Base-by-base conservation (phyloP, 345 rosid genomes). In the Zanthoxylum bungeanum region DNA sequence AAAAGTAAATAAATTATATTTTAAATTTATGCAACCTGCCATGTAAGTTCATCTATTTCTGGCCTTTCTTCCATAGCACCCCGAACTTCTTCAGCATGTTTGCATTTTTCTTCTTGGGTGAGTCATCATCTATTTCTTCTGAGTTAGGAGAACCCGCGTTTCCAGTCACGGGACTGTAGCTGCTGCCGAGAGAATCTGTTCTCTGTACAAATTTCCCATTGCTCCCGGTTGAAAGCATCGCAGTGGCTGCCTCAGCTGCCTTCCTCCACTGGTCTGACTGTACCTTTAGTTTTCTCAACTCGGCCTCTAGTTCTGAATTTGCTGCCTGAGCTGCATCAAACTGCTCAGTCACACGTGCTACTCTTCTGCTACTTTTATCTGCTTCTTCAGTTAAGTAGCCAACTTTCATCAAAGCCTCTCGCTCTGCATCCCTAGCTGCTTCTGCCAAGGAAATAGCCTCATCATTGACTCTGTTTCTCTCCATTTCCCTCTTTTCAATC, bases 241-340 rank as follows among this genome's bases (percentile, higher is more conserved):
- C 72, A 34, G 99, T 88, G 0, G 99, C 99, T 11, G 93, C 94
- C 81, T 95, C 99, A 0, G 97, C 98, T 3, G 99, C 99, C 83
- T 95, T 95, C 84, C 98, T 87, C 99, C 99, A 93, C 70, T 93
- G 99, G 71, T 95, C 97, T 47, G 96, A 81, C 74, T 95, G 99
- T 66, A 93, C 99, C 79, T 93, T 95, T 51, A 93, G 76, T 84
- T 84, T 91, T 85, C 99, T 89, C 31, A 95, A 67, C 80, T 95
- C 98, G 1, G 86, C 85, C 83, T 91, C 98, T 82, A 91, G 68
- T 71, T 95, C 99, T 1, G 87, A 73, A 76, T 87, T 90, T 9
- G 91, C 83, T 11, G 80, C 84, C 71, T 89, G 96, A 19, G 87
- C 88, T 69, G 96, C 96, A 40, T 83, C 97, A 24, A 92, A 81